Evolutionary conservation across 148 eudicot genomes (phyloP), one percentile per base, ranked within the genome.

Genomic region (Amaranthus palmeri): DNA sequence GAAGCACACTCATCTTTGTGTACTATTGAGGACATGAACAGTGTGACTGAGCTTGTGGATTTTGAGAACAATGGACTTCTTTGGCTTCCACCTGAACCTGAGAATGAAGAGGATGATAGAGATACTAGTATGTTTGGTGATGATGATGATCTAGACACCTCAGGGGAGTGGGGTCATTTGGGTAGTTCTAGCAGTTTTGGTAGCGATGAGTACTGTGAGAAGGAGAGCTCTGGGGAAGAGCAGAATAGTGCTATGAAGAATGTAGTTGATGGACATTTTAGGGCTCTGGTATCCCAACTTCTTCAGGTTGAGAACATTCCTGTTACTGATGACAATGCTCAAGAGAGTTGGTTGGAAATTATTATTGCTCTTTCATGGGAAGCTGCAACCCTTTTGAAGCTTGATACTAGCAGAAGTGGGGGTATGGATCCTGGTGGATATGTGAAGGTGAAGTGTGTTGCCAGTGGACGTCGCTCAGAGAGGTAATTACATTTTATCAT

Each of bases 351-450:
- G 99, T 77, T 95, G 61, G 99, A 95, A 76, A 95, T 95, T 78
- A 82, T 95, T 56, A 91, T 91, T 7, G 82, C 90, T 62, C 84
- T 95, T 78, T 91, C 99, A 3, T 95, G 96, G 97, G 99, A 95
- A 83, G 99, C 93, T 71, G 99, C 99, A 56, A 82, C 96, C 47
- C 77, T 91, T 53, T 73, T 95, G 71, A 95, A 95, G 85, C 99
- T 97, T 47, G 99, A 95, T 70, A 91, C 80, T 50, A 95, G 99
- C 86, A 84, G 81, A 83, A 85, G 97, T 72, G 98, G 93, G 66
- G 97, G 97, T 77, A 95, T 95, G 99, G 99, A 95, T 83, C 99
- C 97, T 58, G 97, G 91, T 72, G 96, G 97, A 40, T 95, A 95
- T 81, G 99, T 95, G 69, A 95, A 95, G 83, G 91, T 95, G 67